These are phyloP conservation scores for Didymella glomerata DNA, from an alignment of 2,329 filamentous ascomycete species.

Conservation along the genomic window DNA sequence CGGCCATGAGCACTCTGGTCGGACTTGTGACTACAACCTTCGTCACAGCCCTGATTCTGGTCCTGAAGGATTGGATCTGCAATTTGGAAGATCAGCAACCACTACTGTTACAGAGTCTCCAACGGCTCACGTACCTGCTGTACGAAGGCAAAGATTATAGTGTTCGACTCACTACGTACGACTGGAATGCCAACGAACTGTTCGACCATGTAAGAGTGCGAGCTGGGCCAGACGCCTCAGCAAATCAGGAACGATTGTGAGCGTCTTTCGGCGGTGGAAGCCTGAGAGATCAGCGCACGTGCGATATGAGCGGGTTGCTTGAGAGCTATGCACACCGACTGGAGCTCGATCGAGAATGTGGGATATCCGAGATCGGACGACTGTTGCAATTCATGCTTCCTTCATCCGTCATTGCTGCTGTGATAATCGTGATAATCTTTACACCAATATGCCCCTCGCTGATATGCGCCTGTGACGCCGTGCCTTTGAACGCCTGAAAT, in stretches of 20 bases:
- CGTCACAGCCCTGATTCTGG: neutral
- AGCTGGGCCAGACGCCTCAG: neutral
- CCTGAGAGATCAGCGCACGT: too few relatives aligned
- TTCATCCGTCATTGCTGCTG: neutral
- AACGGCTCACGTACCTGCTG: neutral
- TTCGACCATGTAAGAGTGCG: neutral
- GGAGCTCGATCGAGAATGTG: neutral
- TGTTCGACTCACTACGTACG: neutral
- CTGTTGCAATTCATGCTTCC: neutral
- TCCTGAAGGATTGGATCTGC: too few relatives aligned
- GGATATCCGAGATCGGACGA: neutral
- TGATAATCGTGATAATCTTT: neutral
- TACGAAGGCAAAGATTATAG: neutral
- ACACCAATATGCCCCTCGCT: slow-evolving; percentile 6
- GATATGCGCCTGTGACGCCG: slow-evolving; percentile 16
- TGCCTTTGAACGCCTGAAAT: slow-evolving; percentile 21
- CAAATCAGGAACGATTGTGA: neutral
- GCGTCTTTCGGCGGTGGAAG: neutral
- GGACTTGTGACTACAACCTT: neutral
- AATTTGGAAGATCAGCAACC: too few relatives aligned
- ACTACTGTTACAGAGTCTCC: neutral
- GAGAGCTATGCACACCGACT: neutral
- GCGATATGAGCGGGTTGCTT: neutral
- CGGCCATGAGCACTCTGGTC: neutral
- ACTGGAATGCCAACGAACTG: neutral